phyloP scores from a whole-genome alignment of 768 basidiomycete species.

The Russula sp. region DNA sequence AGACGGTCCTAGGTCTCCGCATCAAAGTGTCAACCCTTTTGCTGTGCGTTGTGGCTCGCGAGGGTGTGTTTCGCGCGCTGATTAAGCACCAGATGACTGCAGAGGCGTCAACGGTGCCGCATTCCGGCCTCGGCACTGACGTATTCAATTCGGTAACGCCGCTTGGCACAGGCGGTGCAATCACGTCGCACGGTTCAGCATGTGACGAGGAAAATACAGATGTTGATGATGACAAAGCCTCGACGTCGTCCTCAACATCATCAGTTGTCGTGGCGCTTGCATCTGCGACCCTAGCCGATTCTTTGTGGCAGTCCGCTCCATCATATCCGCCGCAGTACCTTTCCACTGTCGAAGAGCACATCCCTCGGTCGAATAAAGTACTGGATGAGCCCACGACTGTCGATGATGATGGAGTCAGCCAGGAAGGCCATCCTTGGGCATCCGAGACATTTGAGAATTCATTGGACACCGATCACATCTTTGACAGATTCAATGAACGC shows the following conservation, averaged over 20 bases:
- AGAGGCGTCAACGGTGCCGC: conserved; percentile 24
- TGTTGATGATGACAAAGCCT: conserved; percentile 31
- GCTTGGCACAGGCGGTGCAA: background rate
- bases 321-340: conserved; percentile 64
- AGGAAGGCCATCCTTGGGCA: conserved; percentile 48
- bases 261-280: conserved; percentile 54
- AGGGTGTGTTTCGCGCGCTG: background rate
- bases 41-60: conserved; percentile 38
- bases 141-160: conserved; percentile 42
- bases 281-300: conserved; percentile 45
- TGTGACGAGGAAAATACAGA: background rate
- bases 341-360: conserved; percentile 66
- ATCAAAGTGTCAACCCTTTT: conserved; percentile 56
- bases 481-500: conserved; percentile 75
- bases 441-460: conserved; percentile 79
- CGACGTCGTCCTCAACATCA: conserved; percentile 26
- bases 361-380: conserved; percentile 47
- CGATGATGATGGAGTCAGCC: conserved; percentile 33
- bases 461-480: conserved; percentile 71
- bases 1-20: conserved; percentile 26
- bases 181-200: background rate
- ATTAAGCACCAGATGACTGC: conserved; percentile 10
- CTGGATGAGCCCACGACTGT: conserved; percentile 32
- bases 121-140: conserved; percentile 56
- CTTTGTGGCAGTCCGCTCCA: conserved; percentile 61